phyloP scores from a whole-genome alignment of 495 filamentous ascomycete species.

The Parathielavia appendiculata region DNA sequence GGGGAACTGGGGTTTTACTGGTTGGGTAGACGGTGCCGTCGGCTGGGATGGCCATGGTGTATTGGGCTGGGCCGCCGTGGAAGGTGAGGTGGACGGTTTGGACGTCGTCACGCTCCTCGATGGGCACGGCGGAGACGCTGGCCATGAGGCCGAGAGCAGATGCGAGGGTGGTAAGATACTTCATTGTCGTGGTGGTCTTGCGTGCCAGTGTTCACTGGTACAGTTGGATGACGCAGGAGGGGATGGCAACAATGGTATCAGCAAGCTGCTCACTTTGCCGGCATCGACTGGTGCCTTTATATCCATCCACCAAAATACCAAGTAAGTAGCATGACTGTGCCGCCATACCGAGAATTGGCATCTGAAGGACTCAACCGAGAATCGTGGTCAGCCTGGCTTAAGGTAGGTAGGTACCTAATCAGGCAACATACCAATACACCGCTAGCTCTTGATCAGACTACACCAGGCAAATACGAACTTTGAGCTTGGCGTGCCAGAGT shows the following conservation, averaged over 20 bases:
- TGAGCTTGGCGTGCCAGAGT: background rate
- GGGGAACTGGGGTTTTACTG: constrained; percentile 12
- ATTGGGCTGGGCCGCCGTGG: constrained; percentile 28
- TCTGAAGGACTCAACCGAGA: background rate
- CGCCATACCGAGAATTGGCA: background rate
- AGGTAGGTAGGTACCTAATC: background rate
- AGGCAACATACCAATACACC: background rate
- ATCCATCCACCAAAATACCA: background rate
- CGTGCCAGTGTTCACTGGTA: background rate
- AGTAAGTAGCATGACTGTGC: no score
- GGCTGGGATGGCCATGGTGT: constrained; percentile 28
- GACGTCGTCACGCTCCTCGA: constrained; percentile 21
- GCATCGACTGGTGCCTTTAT: background rate
- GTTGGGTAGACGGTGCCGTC: constrained; percentile 25
- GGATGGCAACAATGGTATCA: no score
- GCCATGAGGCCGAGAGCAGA: constrained; percentile 17
- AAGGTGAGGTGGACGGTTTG: constrained; percentile 31
- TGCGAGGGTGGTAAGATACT: constrained; percentile 11
- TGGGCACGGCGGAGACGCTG: constrained; percentile 13
- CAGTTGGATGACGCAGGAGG: no score
- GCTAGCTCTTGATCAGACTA: background rate
- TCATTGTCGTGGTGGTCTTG: constrained; percentile 13
- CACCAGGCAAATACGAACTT: constrained; percentile 6
- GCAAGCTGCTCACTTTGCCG: no score
- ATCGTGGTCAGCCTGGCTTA: background rate